Conservation (phyloP, 1,139 yeast species). For the Candida pseudoviswanathii region DNA sequence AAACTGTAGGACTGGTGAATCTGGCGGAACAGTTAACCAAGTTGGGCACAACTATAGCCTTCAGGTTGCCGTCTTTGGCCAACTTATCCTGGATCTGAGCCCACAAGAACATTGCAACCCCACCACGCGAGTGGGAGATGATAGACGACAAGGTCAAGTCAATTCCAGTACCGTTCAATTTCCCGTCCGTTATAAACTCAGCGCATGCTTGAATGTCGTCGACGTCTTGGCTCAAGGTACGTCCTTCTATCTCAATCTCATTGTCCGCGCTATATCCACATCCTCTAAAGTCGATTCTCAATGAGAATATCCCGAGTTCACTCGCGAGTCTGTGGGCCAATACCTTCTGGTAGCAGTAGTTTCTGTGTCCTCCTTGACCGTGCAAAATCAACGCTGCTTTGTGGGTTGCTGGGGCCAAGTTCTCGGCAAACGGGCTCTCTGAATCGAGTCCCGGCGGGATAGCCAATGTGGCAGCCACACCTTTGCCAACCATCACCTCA, state of each 20-base stretch:
- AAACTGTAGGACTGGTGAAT: constrained; percentile 40
- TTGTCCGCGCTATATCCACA: constrained; percentile 77
- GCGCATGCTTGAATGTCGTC: constrained; percentile 64
- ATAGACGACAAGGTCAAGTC: constrained; percentile 54
- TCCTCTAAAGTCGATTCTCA: constrained; percentile 83
- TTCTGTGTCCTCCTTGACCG: constrained; percentile 85
- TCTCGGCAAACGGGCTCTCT: constrained; percentile 26
- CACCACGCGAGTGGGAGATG: constrained; percentile 81
- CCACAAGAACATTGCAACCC: constrained; percentile 78
- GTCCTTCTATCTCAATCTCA: constrained; percentile 44
- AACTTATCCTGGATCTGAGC: constrained; percentile 46
- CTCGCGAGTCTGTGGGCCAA: constrained; percentile 64
- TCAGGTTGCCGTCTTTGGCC: constrained; percentile 27
- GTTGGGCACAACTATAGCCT: constrained; percentile 54
- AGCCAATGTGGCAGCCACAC: constrained; percentile 41
- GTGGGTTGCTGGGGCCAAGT: constrained; percentile 39
- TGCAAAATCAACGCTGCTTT: constrained; percentile 53
- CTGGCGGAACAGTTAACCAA: constrained; percentile 76
- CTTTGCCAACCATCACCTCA: constrained; percentile 38
- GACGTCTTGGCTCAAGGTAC: constrained; percentile 63
- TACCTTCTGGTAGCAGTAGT: constrained; percentile 70
- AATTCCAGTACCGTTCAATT: constrained; percentile 37
- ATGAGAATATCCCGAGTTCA: constrained; percentile 59
- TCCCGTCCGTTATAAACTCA: constrained; percentile 42
- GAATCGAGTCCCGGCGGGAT: constrained; percentile 37